A percentile compares a stretch with the other conserved stretches of the same genome.
Evolutionary conservation across 2,329 filamentous ascomycete species (phyloP).

Genomic region (Fulvia fulva): DNA sequence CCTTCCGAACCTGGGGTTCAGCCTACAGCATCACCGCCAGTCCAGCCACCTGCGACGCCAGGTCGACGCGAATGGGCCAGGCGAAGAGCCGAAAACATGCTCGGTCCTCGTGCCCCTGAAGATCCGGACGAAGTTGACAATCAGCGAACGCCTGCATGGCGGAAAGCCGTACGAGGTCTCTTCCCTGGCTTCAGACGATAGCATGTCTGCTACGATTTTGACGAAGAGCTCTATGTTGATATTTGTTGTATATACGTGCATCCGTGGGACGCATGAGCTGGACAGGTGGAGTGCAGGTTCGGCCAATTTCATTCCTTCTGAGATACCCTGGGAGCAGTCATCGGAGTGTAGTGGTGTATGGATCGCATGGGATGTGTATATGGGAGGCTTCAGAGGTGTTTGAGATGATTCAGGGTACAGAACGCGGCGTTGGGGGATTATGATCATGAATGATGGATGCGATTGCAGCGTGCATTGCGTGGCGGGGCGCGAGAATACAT

Average conservation of each 20-base stretch:
- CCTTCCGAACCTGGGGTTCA: background rate
- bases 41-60: constrained; percentile 15
- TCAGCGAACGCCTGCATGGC: constrained; percentile 25
- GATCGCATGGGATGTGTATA: background rate
- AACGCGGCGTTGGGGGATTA: background rate
- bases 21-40: background rate
- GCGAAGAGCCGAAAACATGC: constrained; percentile 42
- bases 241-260: constrained; percentile 1
- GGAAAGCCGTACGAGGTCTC: constrained; percentile 27
- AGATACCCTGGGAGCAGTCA: constrained; percentile 6
- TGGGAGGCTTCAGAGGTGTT: background rate
- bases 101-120: constrained; percentile 31
- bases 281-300: background rate
- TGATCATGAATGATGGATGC: background rate
- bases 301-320: constrained; percentile 8
- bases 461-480: background rate
- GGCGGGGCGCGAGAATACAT: background rate
- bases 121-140: constrained; percentile 31
- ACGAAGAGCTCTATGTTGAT: background rate
- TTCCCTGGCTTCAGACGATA: constrained; percentile 26
- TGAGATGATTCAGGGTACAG: background rate
- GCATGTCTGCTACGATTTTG: background rate
- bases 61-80: constrained; percentile 45
- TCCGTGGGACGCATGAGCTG: background rate
- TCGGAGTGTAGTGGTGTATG: background rate